Conservation (phyloP, 2,329 filamentous ascomycete genomes). For the Fusarium equiseti region DNA sequence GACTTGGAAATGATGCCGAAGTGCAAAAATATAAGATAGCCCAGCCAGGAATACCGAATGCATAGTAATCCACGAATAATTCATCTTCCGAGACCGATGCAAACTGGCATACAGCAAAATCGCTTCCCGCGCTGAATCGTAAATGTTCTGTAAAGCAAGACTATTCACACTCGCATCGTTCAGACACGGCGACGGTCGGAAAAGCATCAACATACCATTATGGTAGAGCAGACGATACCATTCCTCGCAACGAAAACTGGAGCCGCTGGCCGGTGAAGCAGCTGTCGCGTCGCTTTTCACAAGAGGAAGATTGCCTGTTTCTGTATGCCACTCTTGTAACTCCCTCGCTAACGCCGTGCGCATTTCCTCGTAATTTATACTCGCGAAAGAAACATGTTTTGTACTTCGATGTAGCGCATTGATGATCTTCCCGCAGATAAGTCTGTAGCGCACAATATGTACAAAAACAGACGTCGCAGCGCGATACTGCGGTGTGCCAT, state of each 20-base stretch:
- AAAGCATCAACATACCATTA: constrained; percentile 58
- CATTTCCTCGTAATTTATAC: constrained; percentile 31
- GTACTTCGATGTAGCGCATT: constrained; percentile 51
- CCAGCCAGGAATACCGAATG: constrained; percentile 63
- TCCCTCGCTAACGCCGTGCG: constrained; percentile 45
- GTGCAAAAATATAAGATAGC: constrained; percentile 57
- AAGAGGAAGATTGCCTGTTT: constrained; percentile 47
- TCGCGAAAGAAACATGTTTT: constrained; percentile 22
- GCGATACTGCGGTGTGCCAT: constrained; percentile 43
- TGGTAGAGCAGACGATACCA: constrained; percentile 60
- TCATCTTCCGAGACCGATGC: constrained; percentile 59
- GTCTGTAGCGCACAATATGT: constrained; percentile 56
- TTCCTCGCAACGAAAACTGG: constrained; percentile 56
- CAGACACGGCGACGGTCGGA: constrained; percentile 55
- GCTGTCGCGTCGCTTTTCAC: constrained; percentile 41
- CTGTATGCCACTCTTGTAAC: constrained; percentile 50
- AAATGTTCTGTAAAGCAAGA: constrained; percentile 53
- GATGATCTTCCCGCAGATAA: constrained; percentile 56
- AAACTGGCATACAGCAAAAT: constrained; percentile 59
- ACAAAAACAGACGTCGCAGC: constrained; percentile 52
- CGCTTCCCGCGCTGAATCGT: constrained; percentile 53
- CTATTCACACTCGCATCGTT: constrained; percentile 45
- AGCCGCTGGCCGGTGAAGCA: constrained; percentile 45
- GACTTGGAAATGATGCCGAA: constrained; percentile 55
- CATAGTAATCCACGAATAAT: constrained; percentile 63